A percentile compares a stretch with the other conserved stretches of the same genome.
Conservation (phyloP, 1,139 yeast species). For the Protomyces macrosporus region DNA sequence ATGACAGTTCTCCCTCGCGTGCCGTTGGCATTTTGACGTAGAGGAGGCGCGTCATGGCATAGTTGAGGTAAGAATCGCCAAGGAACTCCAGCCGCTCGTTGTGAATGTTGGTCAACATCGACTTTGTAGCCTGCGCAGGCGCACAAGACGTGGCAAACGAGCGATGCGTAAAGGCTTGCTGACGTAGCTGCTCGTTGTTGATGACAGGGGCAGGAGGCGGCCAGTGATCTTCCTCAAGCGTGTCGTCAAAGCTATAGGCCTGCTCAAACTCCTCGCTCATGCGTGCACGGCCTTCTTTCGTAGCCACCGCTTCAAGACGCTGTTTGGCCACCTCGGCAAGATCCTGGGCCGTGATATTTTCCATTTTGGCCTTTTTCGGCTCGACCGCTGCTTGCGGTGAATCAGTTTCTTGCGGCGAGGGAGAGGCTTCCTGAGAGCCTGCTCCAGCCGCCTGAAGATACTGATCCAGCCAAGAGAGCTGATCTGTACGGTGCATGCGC, state of each 20-base stretch:
- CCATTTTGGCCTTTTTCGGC: neutral
- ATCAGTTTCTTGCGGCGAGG: conserved; percentile 10
- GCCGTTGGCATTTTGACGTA: conserved; percentile 62
- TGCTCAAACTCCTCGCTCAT: neutral
- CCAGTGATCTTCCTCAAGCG: conserved; percentile 16
- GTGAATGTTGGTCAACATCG: conserved; percentile 40
- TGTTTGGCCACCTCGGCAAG: neutral
- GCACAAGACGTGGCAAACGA: conserved; percentile 47
- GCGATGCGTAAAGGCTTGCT: conserved; percentile 76
- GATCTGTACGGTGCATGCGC: conserved; percentile 10
- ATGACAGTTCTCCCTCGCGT: conserved; percentile 76
- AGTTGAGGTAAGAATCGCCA: conserved; percentile 84
- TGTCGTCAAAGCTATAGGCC: neutral
- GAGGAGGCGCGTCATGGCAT: conserved; percentile 62
- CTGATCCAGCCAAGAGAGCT: conserved; percentile 26
- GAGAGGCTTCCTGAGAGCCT: neutral
- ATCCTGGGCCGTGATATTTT: neutral
- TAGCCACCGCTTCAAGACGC: neutral
- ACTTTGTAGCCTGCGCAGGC: conserved; percentile 19
- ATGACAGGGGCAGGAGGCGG: conserved; percentile 73
- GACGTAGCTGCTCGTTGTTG: conserved; percentile 52
- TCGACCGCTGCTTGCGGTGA: neutral
- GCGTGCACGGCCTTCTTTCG: neutral
- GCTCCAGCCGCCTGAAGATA: conserved; percentile 16
- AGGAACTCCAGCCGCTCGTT: conserved; percentile 89